Evolutionary conservation across 2,329 filamentous ascomycete genomes (phyloP).

Genomic region (Elsinoe necatrix): DNA sequence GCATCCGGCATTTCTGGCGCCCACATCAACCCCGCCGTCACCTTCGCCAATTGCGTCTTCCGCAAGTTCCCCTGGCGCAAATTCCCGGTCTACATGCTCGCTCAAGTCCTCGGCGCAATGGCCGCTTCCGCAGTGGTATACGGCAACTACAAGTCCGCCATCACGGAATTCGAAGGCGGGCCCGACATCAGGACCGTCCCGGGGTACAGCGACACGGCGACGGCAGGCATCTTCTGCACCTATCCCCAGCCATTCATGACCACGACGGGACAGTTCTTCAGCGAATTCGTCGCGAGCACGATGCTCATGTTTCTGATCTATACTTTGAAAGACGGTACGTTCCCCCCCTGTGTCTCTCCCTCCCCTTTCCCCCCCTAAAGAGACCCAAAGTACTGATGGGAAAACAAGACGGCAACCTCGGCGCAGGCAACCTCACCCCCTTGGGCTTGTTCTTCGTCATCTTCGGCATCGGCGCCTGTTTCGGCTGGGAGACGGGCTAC

Average conservation of each 20-base stretch:
- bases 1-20: conserved; percentile 56
- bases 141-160: conserved; percentile 48
- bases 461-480: conserved; percentile 59
- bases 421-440: conserved; percentile 42
- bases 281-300: conserved; percentile 57
- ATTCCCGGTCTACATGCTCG: conserved; percentile 58
- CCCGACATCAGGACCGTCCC: conserved; percentile 54
- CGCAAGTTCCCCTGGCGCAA: conserved; percentile 61
- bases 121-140: conserved; percentile 42
- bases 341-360: background rate
- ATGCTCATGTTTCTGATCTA: conserved; percentile 64
- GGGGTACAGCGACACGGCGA: conserved; percentile 44
- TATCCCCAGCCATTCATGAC: conserved; percentile 58
- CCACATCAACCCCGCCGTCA: conserved; percentile 61
- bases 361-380: background rate
- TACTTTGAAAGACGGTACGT: conserved; percentile 49
- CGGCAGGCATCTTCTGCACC: conserved; percentile 61
- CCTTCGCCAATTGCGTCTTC: conserved; percentile 59
- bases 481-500: conserved; percentile 63
- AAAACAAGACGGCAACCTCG: conserved; percentile 28
- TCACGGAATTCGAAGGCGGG: conserved; percentile 55
- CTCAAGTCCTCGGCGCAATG: conserved; percentile 61
- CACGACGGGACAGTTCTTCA: conserved; percentile 59
- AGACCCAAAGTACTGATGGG: background rate
- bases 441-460: conserved; percentile 57